A percentile compares a stretch with the other conserved stretches of the same genome.
These are phyloP conservation scores for Coleophoma cylindrospora DNA, from an alignment of 2,329 filamentous ascomycete species.

Conservation along the genomic window DNA sequence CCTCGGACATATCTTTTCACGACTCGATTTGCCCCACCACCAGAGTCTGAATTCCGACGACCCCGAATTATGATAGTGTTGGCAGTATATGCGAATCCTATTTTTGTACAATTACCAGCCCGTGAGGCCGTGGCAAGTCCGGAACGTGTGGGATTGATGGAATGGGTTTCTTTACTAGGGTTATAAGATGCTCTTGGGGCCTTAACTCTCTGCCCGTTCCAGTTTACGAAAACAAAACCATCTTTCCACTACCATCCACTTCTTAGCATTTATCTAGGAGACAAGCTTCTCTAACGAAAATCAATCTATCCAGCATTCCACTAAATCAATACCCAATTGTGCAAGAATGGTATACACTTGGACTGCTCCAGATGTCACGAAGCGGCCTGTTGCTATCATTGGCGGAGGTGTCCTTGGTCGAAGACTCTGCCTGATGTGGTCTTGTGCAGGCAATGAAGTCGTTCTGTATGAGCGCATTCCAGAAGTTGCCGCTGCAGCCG, in stretches of 20 bases:
- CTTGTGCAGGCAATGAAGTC: conserved; percentile 36
- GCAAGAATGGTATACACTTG: conserved; percentile 2
- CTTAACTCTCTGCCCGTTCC: too few species aligned
- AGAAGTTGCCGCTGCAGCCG: conserved; percentile 29
- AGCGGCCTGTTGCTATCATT: conserved; percentile 31
- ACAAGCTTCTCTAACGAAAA: too few species aligned
- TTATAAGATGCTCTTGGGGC: too few species aligned
- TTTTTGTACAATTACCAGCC: neutral
- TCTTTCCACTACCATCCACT: too few species aligned
- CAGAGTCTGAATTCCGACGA: neutral
- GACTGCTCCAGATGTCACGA: conserved; percentile 13
- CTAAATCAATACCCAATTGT: too few species aligned
- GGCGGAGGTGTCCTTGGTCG: conserved; percentile 39
- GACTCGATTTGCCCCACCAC: neutral
- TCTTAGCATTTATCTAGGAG: too few species aligned
- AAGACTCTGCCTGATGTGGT: conserved; percentile 35
- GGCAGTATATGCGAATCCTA: too few species aligned
- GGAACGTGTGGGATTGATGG: neutral
- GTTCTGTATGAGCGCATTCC: conserved; percentile 35
- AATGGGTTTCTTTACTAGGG: too few species aligned
- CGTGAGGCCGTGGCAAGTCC: neutral
- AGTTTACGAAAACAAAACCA: too few species aligned
- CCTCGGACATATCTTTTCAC: neutral
- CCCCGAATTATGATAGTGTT: too few species aligned
- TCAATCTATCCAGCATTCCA: too few species aligned